Evolutionary conservation across 306 rosid species (phyloP).

Genomic region (Aeschynomene evenia): DNA sequence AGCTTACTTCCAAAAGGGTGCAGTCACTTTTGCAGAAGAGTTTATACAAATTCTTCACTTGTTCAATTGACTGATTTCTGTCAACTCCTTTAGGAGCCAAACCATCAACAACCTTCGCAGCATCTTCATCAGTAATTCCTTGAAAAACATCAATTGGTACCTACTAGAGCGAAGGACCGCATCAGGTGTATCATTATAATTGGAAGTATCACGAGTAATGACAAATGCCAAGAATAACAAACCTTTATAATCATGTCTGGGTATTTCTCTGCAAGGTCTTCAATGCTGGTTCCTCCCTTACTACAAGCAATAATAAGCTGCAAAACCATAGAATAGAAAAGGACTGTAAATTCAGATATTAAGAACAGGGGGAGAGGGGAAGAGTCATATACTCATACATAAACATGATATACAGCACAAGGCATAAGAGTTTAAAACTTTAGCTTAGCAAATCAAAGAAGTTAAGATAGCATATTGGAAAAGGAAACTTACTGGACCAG

Average conservation of each 20-base stretch:
- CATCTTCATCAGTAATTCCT: conserved; percentile 93
- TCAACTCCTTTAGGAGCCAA: conserved; percentile 83
- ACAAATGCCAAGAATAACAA: conserved; percentile 29
- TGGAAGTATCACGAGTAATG: no score
- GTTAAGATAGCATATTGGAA: conserved; percentile 15
- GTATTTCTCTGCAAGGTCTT: conserved; percentile 97
- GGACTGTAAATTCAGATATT: not conserved
- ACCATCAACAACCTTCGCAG: conserved; percentile 96
- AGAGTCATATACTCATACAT: not conserved
- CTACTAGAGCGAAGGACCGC: conserved; percentile 43
- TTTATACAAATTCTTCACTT: conserved; percentile 94
- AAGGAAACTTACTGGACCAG: conserved; percentile 85
- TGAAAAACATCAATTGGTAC: conserved; percentile 91
- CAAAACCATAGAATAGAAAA: conserved; percentile 1
- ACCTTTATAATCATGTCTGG: conserved; percentile 95
- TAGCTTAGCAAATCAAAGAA: conserved; percentile 5
- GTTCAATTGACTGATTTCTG: conserved; percentile 77
- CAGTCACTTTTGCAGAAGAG: conserved; percentile 81
- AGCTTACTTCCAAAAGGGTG: conserved; percentile 95
- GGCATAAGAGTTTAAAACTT: conserved; percentile 8
- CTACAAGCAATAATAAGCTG: conserved; percentile 95
- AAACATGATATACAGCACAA: not conserved
- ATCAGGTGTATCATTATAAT: conserved; percentile 37
- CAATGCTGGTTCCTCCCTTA: conserved; percentile 99
- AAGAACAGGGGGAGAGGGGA: not conserved